Percentiles rank a stretch among this genome's conserved stretches.
phyloP scores from a whole-genome alignment of 257 asterid genomes.

The Fraxinus pennsylvanica region DNA sequence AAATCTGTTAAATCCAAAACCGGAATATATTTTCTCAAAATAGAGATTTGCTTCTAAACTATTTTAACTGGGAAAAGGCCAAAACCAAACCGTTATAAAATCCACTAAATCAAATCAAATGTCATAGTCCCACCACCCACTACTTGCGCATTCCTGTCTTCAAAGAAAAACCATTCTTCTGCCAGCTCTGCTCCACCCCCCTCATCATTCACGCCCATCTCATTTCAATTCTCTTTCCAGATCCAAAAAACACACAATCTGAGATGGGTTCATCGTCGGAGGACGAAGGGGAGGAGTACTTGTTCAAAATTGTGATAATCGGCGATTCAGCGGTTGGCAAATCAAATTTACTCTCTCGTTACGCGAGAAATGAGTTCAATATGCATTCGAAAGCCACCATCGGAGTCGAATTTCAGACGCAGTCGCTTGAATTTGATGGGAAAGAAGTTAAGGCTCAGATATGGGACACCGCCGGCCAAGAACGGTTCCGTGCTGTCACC shows the following conservation, averaged over 20 bases:
- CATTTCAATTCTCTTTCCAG: background rate
- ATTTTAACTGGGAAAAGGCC: background rate
- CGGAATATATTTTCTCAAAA: background rate
- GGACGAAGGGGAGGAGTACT: conserved; percentile 72
- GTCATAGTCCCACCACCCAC: background rate
- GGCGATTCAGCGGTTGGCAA: conserved; percentile 79
- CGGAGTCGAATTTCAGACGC: conserved; percentile 76
- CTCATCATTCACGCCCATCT: background rate
- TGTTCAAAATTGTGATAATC: conserved; percentile 66
- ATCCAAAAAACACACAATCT: background rate
- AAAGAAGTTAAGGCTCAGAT: conserved; percentile 81
- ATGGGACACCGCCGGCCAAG: conserved; percentile 85
- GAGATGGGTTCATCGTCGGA: conserved; percentile 58
- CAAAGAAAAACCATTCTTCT: background rate
- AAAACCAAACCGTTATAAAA: background rate
- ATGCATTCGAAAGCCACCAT: conserved; percentile 66
- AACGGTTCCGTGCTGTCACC: conserved; percentile 75
- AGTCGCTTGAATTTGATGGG: conserved; percentile 66
- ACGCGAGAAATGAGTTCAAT: conserved; percentile 72
- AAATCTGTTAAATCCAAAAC: too few relatives aligned
- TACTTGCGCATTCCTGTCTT: background rate
- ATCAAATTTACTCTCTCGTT: conserved; percentile 66
- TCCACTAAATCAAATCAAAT: background rate
- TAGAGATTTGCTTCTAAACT: background rate
- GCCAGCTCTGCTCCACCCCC: conserved; percentile 7